phyloP scores from a whole-genome alignment of 352 stramenopile genomes.

The Nothophytophthora sp. region DNA sequence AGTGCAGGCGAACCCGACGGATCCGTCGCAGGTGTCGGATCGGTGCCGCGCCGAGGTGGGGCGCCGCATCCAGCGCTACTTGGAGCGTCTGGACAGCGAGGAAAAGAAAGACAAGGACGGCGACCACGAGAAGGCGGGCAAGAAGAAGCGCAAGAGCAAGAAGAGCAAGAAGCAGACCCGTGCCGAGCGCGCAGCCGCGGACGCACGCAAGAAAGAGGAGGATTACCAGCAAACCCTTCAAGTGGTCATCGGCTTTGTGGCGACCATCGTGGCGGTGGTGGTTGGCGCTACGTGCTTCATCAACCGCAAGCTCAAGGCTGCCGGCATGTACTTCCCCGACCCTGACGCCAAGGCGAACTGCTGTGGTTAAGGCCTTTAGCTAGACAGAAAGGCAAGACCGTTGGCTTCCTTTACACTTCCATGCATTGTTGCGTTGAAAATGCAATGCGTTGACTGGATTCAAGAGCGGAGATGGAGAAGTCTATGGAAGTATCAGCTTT shows the following conservation, averaged over 20 bases:
- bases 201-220: conserved; percentile 65
- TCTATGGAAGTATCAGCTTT: conserved; percentile 17
- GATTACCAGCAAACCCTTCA: conserved; percentile 71
- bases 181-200: conserved; percentile 49
- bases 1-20: conserved; percentile 66
- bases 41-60: conserved; percentile 60
- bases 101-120: conserved; percentile 28
- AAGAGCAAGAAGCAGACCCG: conserved; percentile 67
- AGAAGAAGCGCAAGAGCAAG: conserved; percentile 62
- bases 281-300: conserved; percentile 65
- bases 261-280: conserved; percentile 60
- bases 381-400: conserved; percentile 17
- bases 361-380: conserved; percentile 35
- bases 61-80: conserved; percentile 62
- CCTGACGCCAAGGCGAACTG: conserved; percentile 56
- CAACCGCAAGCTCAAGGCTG: conserved; percentile 84
- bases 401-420: conserved; percentile 7
- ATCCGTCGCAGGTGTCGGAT: conserved; percentile 64
- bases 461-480: not conserved
- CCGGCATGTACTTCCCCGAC: conserved; percentile 78
- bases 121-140: conserved; percentile 28
- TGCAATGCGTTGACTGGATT: not conserved
- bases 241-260: conserved; percentile 69
- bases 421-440: not conserved
- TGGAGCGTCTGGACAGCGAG: conserved; percentile 46